Evolutionary conservation across 164 flowering plant genomes (phyloP), one percentile per base, ranked within the genome.

Genomic region (Chloranthus sessilifolius): DNA sequence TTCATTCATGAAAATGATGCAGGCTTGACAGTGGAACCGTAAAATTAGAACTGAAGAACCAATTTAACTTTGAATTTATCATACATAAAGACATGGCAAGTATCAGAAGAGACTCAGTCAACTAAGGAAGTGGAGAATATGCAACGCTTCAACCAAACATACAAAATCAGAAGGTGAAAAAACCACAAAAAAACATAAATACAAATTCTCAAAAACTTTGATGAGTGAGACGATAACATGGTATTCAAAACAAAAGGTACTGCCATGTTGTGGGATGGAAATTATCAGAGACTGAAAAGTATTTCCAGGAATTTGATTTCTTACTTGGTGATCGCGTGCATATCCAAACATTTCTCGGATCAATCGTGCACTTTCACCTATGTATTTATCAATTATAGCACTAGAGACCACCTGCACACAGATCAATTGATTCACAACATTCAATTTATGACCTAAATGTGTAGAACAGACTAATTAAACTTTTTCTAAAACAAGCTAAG

Each of bases 1-100:
- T 66, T 94, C 97, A 68, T 88, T 96, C 95, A 94, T 94, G 63
- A 92, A 94, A 43, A 87, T 90, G 59, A 90, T 90, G 75, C 97
- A 90, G 97, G 98, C 95, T 87, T 11, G 39, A 64, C n/a, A 74
- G 24, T 1, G 53, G 35, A 61, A 61, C 3, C 9, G 21, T 16
- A 59, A 16, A 8, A 26, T 41, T 9, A 33, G 31, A 29, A 52
- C n/a, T n/a, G n/a, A n/a, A n/a, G n/a, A n/a, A n/a, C n/a, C n/a
- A n/a, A n/a, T n/a, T n/a, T n/a, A n/a, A n/a, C n/a, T n/a, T n/a
- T n/a, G n/a, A n/a, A n/a, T n/a, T n/a, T n/a, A n/a, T n/a, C n/a
- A n/a, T n/a, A n/a, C n/a, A n/a, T n/a, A n/a, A n/a, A n/a, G n/a
- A n/a, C n/a, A n/a, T n/a, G n/a, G n/a, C n/a, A n/a, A n/a, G n/a